Evolutionary conservation across 345 rosid species (phyloP).

Genomic region (Ceriops zippeliana): DNA sequence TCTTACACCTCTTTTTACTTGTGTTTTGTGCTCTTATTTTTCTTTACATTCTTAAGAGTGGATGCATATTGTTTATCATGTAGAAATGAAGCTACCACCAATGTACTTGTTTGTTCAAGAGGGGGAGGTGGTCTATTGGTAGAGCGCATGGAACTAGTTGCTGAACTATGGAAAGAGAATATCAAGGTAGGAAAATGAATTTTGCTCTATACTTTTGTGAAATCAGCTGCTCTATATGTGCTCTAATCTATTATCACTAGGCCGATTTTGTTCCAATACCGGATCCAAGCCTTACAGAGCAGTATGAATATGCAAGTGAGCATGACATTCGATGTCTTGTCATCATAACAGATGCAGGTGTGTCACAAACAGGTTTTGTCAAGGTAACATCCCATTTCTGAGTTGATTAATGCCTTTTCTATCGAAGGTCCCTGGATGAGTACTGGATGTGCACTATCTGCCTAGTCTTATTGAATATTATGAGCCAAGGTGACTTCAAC

Average conservation of each 20-base stretch:
- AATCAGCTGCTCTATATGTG: constrained; percentile 18
- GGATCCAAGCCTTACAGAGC: constrained; percentile 96
- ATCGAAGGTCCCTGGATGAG: not conserved
- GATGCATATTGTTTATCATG: constrained; percentile 10
- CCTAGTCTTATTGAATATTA: not conserved
- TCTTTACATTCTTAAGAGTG: not conserved
- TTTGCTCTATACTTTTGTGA: not conserved
- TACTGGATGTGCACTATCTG: no score
- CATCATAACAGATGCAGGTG: constrained; percentile 71
- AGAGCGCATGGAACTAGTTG: constrained; percentile 89
- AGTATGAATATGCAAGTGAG: constrained; percentile 92
- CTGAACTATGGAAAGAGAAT: constrained; percentile 80
- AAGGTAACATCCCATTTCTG: constrained; percentile 47
- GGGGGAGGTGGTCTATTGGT: constrained; percentile 94
- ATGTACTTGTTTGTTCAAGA: constrained; percentile 86
- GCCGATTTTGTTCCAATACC: constrained; percentile 81
- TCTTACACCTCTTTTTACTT: not conserved
- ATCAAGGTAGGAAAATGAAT: constrained; percentile 59
- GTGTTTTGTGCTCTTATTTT: constrained; percentile 10
- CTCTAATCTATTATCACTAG: constrained; percentile 34
- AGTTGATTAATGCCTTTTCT: not conserved
- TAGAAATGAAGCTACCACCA: constrained; percentile 64
- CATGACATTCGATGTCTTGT: constrained; percentile 85
- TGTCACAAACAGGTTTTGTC: constrained; percentile 63
- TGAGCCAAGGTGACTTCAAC: not conserved